Conservation (phyloP, 192 early-diverging fungal species). For the Coemansia sp. region DNA sequence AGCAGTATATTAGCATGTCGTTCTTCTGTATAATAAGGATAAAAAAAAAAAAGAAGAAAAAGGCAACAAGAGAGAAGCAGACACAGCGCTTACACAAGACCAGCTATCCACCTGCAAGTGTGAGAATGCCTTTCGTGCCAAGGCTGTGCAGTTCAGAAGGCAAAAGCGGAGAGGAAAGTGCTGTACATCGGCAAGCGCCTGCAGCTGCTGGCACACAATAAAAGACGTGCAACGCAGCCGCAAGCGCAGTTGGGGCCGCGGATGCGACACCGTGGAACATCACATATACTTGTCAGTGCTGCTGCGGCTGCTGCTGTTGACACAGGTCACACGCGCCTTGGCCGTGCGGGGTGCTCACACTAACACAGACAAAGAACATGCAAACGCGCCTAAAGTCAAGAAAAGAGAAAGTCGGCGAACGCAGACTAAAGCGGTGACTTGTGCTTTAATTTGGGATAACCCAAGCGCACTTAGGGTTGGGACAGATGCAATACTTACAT, state of each 20-base stretch:
- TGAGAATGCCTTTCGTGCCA: neutral
- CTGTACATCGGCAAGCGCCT: neutral
- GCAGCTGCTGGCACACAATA: neutral
- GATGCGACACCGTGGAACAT: neutral
- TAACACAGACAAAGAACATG: neutral
- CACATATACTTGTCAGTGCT: neutral
- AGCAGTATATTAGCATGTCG: neutral
- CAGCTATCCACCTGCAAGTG: neutral
- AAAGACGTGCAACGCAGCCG: neutral
- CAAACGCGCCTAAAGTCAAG: neutral
- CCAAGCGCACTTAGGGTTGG: neutral
- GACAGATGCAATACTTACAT: conserved; percentile 28
- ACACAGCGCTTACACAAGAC: neutral
- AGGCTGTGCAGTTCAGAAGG: neutral
- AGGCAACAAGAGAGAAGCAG: too few species aligned
- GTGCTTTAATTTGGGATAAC: neutral
- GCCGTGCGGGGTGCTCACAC: neutral
- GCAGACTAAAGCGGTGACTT: neutral
- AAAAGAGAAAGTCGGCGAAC: neutral
- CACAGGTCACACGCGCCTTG: neutral
- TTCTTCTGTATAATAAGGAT: neutral
- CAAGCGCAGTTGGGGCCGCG: neutral
- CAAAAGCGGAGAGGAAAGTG: neutral
- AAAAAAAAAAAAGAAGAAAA: neutral
- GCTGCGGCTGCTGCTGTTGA: neutral